These are phyloP conservation scores for Rhizopus stolonifer DNA, from an alignment of 371 early-diverging fungal species.

Conservation along the genomic window DNA sequence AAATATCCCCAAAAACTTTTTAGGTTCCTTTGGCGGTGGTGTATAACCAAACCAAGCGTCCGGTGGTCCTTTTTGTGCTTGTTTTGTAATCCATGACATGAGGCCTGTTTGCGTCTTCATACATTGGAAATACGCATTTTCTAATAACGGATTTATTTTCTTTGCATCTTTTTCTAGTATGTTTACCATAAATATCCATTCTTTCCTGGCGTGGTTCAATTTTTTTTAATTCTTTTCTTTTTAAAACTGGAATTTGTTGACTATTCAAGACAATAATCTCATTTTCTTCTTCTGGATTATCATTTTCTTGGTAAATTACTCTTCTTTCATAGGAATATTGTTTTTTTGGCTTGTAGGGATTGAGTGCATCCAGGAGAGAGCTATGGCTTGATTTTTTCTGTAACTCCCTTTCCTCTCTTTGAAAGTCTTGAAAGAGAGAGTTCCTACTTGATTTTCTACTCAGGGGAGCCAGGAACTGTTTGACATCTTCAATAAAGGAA, in stretches of 20 bases:
- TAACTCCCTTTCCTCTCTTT: background rate
- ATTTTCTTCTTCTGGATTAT: background rate
- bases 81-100: constrained; percentile 24
- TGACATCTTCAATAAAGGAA: constrained; percentile 28
- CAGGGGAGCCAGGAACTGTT: constrained; percentile 22
- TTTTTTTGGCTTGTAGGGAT: constrained; percentile 21
- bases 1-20: constrained; percentile 26
- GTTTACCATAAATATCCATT: constrained; percentile 22
- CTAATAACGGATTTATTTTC: background rate
- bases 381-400: constrained; percentile 20
- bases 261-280: background rate
- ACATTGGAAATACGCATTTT: constrained; percentile 20
- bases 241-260: constrained; percentile 11
- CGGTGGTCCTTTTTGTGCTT: constrained; percentile 30
- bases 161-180: background rate
- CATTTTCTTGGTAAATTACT: constrained; percentile 7
- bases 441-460: constrained; percentile 26
- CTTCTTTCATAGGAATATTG: constrained; percentile 17
- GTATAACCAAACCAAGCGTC: constrained; percentile 30
- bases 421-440: constrained; percentile 19
- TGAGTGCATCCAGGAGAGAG: constrained; percentile 20
- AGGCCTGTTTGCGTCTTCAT: constrained; percentile 18
- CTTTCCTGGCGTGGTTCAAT: constrained; percentile 23
- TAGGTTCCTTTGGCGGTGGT: constrained; percentile 19
- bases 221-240: constrained; percentile 22